Conservation (phyloP, 2,329 filamentous ascomycete genomes). For the Curvularia lunata region DNA sequence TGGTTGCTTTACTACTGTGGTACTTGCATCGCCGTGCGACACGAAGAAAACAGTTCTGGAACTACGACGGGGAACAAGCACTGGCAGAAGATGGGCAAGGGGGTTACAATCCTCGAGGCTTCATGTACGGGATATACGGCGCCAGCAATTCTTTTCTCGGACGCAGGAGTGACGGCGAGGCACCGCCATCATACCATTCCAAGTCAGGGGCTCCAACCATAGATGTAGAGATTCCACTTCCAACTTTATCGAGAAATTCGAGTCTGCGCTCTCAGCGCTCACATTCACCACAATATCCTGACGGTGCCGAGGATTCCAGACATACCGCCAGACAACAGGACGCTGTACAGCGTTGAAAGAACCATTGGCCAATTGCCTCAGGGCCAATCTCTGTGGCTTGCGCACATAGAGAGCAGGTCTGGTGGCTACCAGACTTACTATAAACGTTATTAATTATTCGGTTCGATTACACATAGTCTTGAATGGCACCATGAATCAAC, state of each 20-base stretch:
- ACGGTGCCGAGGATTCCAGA: background rate
- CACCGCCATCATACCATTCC: slow-evolving; percentile 66
- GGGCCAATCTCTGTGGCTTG: background rate
- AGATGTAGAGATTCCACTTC: slow-evolving; percentile 45
- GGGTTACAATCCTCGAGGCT: slow-evolving; percentile 41
- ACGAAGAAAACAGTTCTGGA: slow-evolving; percentile 39
- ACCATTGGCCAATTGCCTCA: background rate
- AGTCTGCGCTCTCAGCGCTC: slow-evolving; percentile 38
- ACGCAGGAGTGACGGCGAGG: slow-evolving; percentile 63
- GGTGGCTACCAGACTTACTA: background rate
- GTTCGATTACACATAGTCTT: background rate
- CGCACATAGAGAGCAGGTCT: background rate
- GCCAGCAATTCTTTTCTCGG: slow-evolving; percentile 23
- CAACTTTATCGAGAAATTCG: slow-evolving; percentile 47
- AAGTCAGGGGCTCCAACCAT: slow-evolving; percentile 34
- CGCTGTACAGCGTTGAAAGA: background rate
- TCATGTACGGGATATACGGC: slow-evolving; percentile 36
- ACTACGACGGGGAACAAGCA: slow-evolving; percentile 41
- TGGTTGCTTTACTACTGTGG: slow-evolving; percentile 52
- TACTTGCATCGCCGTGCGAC: slow-evolving; percentile 55
- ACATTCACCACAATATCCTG: slow-evolving; percentile 50
- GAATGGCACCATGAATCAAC: background rate
- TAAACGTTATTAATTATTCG: background rate
- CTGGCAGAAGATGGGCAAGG: slow-evolving; percentile 48
- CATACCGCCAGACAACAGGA: background rate